Conservation (phyloP, 1,284 basidiomycete species). For the Apiotrichum mycotoxinovorans region DNA sequence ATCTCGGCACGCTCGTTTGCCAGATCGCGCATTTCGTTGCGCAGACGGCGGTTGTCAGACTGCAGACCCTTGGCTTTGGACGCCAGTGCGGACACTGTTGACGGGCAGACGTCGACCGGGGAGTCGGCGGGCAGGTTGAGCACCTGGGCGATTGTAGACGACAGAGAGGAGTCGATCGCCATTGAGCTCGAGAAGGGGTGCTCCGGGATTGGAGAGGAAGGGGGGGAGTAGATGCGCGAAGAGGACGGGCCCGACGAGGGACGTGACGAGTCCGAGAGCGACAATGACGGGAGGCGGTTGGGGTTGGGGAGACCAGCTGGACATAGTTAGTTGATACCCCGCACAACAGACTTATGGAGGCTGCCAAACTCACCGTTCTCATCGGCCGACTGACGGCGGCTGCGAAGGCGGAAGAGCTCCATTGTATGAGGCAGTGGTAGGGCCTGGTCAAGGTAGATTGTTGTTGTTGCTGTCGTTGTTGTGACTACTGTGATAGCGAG, state of each 20-base stretch:
- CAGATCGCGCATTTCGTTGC: background rate
- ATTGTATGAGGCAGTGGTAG: background rate
- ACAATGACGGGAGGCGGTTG: background rate
- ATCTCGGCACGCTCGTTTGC: background rate
- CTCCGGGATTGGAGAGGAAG: background rate
- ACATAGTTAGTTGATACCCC: background rate
- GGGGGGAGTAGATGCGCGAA: background rate
- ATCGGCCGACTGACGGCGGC: slow-evolving; percentile 1
- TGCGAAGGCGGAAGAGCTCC: slow-evolving; percentile 2
- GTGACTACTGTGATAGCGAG: too few relatives aligned
- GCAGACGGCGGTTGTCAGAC: background rate
- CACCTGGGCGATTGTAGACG: background rate
- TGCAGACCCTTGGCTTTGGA: background rate
- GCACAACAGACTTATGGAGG: too few relatives aligned
- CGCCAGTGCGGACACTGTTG: background rate
- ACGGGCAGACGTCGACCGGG: background rate
- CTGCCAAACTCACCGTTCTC: background rate
- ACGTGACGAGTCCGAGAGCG: background rate
- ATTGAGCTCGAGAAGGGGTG: background rate
- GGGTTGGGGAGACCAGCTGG: slow-evolving; percentile 1
- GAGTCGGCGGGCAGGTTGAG: background rate
- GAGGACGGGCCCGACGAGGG: background rate
- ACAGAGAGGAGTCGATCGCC: background rate
- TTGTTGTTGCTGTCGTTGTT: too few relatives aligned
- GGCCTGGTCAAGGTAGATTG: too few relatives aligned